Evolutionary conservation across 306 rosid species (phyloP).

Genomic region (Fragaria ananassa): DNA sequence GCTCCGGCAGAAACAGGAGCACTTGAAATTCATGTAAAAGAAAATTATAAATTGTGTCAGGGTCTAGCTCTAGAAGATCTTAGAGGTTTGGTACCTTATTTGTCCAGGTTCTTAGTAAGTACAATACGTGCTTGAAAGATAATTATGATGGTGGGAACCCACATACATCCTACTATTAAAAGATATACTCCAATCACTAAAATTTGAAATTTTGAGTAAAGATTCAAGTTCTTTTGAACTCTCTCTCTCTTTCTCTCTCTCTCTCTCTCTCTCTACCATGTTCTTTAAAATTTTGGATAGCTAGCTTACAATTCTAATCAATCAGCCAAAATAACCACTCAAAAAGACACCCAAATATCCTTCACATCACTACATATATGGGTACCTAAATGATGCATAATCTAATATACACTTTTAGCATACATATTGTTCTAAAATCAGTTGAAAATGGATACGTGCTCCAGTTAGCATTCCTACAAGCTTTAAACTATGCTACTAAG

Average conservation of each 20-base stretch:
- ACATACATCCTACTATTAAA: background rate
- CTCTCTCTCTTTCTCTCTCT: background rate
- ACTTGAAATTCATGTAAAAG: background rate
- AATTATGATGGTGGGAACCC: background rate
- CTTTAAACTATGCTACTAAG: background rate
- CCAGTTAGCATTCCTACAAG: background rate
- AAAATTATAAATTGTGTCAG: background rate
- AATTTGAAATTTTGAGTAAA: background rate
- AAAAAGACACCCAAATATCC: background rate
- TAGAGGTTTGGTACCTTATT: background rate
- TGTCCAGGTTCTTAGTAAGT: background rate
- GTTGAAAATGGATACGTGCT: background rate
- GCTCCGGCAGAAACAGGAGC: background rate
- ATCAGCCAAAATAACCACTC: background rate
- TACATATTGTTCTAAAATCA: background rate
- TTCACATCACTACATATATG: background rate
- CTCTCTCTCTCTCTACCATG: background rate
- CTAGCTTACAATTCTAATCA: background rate
- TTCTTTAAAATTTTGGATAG: background rate
- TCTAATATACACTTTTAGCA: background rate
- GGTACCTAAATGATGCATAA: background rate
- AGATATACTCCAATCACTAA: background rate
- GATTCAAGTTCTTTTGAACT: background rate
- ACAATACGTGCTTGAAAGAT: background rate
- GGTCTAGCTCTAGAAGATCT: background rate